A percentile compares a stretch with the other conserved stretches of the same genome.
Conservation (phyloP, 768 basidiomycete species). For the Omphalotus guepiniiformis region DNA sequence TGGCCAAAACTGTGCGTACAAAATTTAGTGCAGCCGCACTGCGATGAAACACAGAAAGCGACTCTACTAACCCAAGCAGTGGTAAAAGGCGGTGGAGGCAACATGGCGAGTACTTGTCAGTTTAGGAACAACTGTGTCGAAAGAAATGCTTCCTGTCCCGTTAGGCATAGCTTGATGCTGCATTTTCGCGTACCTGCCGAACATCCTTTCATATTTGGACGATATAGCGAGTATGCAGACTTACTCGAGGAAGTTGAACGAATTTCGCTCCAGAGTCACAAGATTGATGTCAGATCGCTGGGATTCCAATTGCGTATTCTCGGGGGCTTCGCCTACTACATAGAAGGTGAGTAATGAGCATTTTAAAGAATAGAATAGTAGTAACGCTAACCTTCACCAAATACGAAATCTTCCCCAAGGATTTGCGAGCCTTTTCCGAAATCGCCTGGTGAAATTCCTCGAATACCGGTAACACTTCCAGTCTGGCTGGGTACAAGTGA, state of each 20-base stretch:
- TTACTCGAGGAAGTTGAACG: conserved; percentile 78
- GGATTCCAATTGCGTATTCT: conserved; percentile 32
- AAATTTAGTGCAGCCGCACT: conserved; percentile 1
- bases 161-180: conserved; percentile 57
- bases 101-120: conserved; percentile 69
- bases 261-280: conserved; percentile 67
- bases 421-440: conserved; percentile 40
- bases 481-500: conserved; percentile 47
- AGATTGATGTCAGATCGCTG: conserved; percentile 54
- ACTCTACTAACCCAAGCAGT: conserved; percentile 64
- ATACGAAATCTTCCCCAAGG: conserved; percentile 59
- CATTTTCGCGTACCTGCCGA: conserved; percentile 70
- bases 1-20: conserved; percentile 56
- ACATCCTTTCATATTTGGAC: conserved; percentile 1
- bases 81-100: conserved; percentile 79
- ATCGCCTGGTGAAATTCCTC: conserved; percentile 48
- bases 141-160: conserved; percentile 43
- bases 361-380: not conserved
- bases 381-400: conserved; percentile 44
- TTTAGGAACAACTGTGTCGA: conserved; percentile 64
- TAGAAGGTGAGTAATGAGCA: not conserved
- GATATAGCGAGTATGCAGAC: conserved; percentile 19
- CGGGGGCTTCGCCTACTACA: conserved; percentile 11
- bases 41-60: conserved; percentile 10
- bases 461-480: conserved; percentile 36